Base-by-base conservation (phyloP, 371 early-diverging fungal genomes). In the Mucor indicus region DNA sequence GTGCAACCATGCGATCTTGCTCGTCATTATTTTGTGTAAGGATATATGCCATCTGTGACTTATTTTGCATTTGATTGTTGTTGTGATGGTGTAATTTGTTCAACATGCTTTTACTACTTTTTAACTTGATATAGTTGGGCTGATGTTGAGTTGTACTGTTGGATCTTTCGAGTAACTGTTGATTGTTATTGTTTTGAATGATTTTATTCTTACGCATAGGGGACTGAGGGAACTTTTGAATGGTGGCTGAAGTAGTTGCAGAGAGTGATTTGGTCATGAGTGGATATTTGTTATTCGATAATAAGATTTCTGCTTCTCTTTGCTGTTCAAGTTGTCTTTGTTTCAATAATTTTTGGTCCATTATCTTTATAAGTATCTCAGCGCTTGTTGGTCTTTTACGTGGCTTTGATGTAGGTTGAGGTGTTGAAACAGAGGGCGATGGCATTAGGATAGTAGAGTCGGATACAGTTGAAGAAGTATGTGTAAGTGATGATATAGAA, bases 1-100 rank as follows among this genome's bases (percentile, higher is more conserved):
- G 75, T 43, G 72, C 58, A 6, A 71, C 67, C 48, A 71, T 45
- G 4, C 75, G 67, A 42, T 75, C 75, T 42, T 69, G 69, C 20
- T 75, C 75, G 6, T 61, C 57, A 27, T 57, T 59, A 40, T 53
- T 58, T 30, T 59, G 56, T 1, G 65, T 49, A 5, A 75, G 39
- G 1, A 71, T 61, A 51, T 62, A 55, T 0, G 75, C 67, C 67
- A 33, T 33, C 6, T 9, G 11, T 8, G 30, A 29, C 12, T 29
- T 24, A 38, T 21, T 51, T 36, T 17, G 44, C 35, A n/a, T 44
- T 44, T 5, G 37, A 32, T 32, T 37, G 15, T 21, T 31, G n/a
- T 49, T 35, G 30, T 21, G 38, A 0, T 38, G 39, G 10, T 48
- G 23, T n/a, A 40, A 40, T 25, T 40, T 40, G 25, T 23, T 40